These are phyloP conservation scores for Russula virescens DNA, from an alignment of 768 basidiomycete genomes.

Conservation along the genomic window DNA sequence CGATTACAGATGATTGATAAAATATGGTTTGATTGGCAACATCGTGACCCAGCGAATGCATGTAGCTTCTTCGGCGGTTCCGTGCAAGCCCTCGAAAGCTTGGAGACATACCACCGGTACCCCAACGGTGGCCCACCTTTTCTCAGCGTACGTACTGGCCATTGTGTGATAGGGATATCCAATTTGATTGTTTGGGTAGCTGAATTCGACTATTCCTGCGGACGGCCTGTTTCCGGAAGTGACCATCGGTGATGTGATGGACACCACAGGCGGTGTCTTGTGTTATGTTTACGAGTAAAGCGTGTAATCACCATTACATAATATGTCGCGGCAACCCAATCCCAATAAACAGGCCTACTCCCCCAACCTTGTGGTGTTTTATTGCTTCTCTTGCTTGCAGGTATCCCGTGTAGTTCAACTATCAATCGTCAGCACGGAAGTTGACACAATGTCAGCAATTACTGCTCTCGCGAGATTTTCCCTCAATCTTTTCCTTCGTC, in stretches of 20 bases:
- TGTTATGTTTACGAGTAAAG: constrained; percentile 35
- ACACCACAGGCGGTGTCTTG: constrained; percentile 31
- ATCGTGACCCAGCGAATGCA: constrained; percentile 25
- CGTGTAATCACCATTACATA: too few relatives aligned
- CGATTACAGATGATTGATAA: constrained; percentile 34
- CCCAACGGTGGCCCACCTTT: constrained; percentile 28
- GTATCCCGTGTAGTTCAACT: too few relatives aligned
- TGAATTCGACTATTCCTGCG: constrained; percentile 28
- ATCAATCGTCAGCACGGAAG: too few relatives aligned
- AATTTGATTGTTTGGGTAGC: constrained; percentile 15
- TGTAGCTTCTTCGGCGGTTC: constrained; percentile 32
- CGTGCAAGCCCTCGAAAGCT: constrained; percentile 27
- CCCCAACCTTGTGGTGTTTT: too few relatives aligned
- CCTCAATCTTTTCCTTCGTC: too few relatives aligned
- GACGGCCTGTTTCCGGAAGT: constrained; percentile 29
- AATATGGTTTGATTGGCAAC: constrained; percentile 36
- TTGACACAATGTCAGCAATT: too few relatives aligned
- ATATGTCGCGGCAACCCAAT: too few relatives aligned
- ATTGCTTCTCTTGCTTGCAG: too few relatives aligned
- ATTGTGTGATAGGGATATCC: too few relatives aligned
- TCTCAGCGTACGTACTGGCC: constrained; percentile 22
- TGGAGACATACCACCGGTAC: constrained; percentile 26
- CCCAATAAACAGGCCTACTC: too few relatives aligned
- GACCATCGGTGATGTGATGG: constrained; percentile 29
- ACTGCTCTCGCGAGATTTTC: too few relatives aligned